Conservation (phyloP, 352 stramenopile genomes). For the Pythium diclinum region DNA sequence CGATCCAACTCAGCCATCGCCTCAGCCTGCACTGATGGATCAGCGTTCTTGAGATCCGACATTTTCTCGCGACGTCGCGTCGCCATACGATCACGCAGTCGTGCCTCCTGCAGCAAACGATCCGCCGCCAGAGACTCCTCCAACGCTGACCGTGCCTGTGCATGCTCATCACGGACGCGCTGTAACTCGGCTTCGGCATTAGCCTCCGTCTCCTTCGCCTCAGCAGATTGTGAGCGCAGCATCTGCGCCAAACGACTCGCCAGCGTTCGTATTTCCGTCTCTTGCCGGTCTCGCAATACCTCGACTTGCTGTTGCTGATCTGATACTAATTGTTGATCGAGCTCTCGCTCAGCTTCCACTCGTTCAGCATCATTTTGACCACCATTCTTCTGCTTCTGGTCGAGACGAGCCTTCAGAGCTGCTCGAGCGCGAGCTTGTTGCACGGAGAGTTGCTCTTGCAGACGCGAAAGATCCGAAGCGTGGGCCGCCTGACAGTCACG, state of each 20-base stretch:
- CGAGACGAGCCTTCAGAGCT: slow-evolving; percentile 1
- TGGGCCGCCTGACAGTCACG: neutral
- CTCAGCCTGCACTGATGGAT: neutral
- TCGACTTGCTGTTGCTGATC: neutral
- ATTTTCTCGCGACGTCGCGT: neutral
- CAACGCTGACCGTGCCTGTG: neutral
- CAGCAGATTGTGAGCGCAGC: neutral
- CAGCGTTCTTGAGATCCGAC: neutral
- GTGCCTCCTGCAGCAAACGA: neutral
- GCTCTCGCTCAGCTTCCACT: neutral
- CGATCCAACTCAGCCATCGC: neutral
- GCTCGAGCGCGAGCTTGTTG: neutral
- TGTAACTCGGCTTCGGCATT: neutral
- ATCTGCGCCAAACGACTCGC: neutral
- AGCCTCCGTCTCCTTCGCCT: neutral
- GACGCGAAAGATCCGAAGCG: neutral
- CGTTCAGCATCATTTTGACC: neutral
- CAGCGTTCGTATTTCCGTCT: neutral
- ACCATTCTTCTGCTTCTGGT: neutral
- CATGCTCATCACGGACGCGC: neutral
- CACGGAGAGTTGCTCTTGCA: neutral
- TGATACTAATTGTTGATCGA: neutral
- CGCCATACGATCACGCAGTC: slow-evolving; percentile 2
- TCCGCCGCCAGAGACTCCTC: neutral
- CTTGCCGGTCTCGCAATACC: neutral